These are phyloP conservation scores for Raphanus raphanistrum DNA, from an alignment of 345 rosid genomes.

Conservation along the genomic window DNA sequence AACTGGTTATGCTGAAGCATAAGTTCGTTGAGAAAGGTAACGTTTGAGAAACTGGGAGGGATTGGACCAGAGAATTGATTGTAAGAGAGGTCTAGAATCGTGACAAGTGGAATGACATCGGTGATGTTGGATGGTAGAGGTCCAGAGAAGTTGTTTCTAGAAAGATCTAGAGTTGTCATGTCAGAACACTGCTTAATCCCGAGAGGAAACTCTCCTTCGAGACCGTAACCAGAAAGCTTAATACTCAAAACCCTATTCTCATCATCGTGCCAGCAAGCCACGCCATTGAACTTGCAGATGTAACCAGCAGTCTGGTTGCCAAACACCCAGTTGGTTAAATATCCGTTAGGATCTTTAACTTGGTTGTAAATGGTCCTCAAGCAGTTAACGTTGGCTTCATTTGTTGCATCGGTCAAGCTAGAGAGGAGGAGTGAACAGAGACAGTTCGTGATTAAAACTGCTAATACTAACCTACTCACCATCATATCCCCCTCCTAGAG, in stretches of 20 bases:
- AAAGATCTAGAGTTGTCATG: conserved; percentile 73
- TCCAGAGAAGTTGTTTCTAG: conserved; percentile 66
- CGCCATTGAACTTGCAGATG: conserved; percentile 71
- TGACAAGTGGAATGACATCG: not conserved
- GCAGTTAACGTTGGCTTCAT: conserved; percentile 53
- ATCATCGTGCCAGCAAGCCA: conserved; percentile 92
- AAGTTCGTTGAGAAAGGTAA: conserved; percentile 60
- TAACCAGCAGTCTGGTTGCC: conserved; percentile 57
- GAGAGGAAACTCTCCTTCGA: conserved; percentile 63
- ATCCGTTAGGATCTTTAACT: conserved; percentile 51
- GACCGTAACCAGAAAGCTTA: conserved; percentile 62
- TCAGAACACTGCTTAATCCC: conserved; percentile 51
- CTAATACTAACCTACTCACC: conserved; percentile 28
- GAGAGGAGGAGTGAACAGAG: conserved; percentile 45
- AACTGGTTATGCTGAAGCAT: conserved; percentile 65
- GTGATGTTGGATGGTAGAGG: conserved; percentile 52
- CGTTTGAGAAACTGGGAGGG: conserved; percentile 44
- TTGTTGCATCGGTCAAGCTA: conserved; percentile 43
- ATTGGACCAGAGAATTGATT: conserved; percentile 71
- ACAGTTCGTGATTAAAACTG: conserved; percentile 28
- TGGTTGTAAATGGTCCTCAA: conserved; percentile 42
- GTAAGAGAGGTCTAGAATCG: conserved; percentile 65
- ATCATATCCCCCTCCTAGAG: conserved; percentile 28
- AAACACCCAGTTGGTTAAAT: conserved; percentile 64
- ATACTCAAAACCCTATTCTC: conserved; percentile 79